Percentiles rank a stretch among this genome's conserved stretches.
phyloP scores from a whole-genome alignment of 441 rosid genomes.

The Monsonia emarginata region DNA sequence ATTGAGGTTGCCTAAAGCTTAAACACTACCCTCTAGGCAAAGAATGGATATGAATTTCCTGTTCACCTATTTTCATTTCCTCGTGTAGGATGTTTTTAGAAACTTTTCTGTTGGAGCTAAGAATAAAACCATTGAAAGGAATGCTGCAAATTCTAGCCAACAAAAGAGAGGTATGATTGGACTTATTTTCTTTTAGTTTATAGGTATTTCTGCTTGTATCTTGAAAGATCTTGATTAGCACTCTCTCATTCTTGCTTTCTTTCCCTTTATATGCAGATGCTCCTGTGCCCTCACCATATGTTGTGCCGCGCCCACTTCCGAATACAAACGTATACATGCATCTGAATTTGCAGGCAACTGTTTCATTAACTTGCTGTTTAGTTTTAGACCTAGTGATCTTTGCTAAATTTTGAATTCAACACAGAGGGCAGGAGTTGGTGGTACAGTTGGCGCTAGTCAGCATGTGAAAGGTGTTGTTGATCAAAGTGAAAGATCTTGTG shows the following conservation, averaged over 20 bases:
- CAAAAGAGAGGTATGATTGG: conserved; percentile 35
- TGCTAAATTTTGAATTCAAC: conserved; percentile 20
- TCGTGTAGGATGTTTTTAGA: conserved; percentile 33
- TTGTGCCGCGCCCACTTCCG: conserved; percentile 27
- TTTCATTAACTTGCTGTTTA: conserved; percentile 10
- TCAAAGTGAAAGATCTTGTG: conserved; percentile 49
- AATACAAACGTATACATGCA: conserved; percentile 35
- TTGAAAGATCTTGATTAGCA: conserved; percentile 5
- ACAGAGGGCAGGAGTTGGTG: conserved; percentile 35
- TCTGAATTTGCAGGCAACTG: conserved; percentile 1
- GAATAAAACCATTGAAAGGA: conserved; percentile 28
- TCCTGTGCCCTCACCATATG: conserved; percentile 24
- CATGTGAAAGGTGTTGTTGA: conserved; percentile 24
- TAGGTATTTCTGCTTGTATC: conserved; percentile 10
- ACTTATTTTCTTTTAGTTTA: conserved; percentile 13
- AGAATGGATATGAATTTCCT: too few species aligned
- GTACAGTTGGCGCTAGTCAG: conserved; percentile 17
- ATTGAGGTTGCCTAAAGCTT: not conserved
- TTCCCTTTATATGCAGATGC: conserved; percentile 27
- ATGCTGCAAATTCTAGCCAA: conserved; percentile 17
- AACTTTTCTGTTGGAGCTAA: conserved; percentile 26
- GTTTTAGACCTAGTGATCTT: conserved; percentile 11
- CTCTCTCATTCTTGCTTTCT: not conserved
- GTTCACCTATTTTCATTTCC: conserved; percentile 7
- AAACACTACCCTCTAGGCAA: not conserved